Conservation (phyloP, 2,329 filamentous ascomycete species). For the Fusarium mundagurra region DNA sequence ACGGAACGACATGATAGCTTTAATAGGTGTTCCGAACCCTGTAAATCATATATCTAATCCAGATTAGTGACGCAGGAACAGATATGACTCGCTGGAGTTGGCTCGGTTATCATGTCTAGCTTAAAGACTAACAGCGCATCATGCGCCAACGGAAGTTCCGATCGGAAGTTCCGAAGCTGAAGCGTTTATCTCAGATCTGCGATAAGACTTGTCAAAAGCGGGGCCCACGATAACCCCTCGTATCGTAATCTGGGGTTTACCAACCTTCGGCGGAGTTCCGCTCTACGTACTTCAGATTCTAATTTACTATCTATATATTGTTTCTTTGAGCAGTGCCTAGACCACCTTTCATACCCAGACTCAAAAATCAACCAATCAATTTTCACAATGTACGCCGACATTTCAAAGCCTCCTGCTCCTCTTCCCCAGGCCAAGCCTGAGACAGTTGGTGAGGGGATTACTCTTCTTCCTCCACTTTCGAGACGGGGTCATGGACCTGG, state of each 20-base stretch:
- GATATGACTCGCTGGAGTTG: neutral
- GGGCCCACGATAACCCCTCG: neutral
- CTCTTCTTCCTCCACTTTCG: slow-evolving; percentile 47
- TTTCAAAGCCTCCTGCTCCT: slow-evolving; percentile 40
- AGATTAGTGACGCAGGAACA: neutral
- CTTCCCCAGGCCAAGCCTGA: slow-evolving; percentile 37
- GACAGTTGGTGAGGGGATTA: slow-evolving; percentile 29
- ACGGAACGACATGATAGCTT: neutral
- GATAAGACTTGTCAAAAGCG: neutral
- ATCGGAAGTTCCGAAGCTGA: slow-evolving; percentile 19
- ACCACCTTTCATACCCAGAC: neutral
- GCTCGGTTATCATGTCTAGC: neutral
- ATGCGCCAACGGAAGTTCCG: slow-evolving; percentile 12
- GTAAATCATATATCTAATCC: neutral
- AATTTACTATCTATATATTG: slow-evolving; percentile 4
- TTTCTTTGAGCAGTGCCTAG: neutral
- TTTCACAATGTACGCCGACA: slow-evolving; percentile 39
- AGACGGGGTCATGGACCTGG: slow-evolving; percentile 51
- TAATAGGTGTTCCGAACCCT: neutral
- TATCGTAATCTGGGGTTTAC: neutral
- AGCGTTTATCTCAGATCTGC: neutral
- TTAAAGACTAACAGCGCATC: neutral
- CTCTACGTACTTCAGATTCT: neutral
- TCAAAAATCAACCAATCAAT: neutral
- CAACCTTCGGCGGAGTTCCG: neutral